phyloP scores from a whole-genome alignment of 306 rosid species.

The Citrullus mucosospermus region DNA sequence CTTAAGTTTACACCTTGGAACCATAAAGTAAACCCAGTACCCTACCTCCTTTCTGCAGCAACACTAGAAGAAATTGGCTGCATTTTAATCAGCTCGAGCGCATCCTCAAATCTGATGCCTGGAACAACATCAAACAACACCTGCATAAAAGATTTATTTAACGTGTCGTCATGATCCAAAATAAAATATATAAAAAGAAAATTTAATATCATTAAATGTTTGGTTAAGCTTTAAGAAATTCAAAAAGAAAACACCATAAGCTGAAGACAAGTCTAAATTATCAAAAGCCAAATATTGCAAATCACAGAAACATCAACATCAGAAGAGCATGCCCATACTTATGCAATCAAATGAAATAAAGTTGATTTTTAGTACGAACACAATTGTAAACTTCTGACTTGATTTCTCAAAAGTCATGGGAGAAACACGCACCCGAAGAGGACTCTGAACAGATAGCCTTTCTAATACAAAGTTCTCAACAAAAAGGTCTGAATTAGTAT shows the following conservation, averaged over 20 bases:
- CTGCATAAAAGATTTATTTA: constrained; percentile 43
- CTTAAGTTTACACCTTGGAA: neutral
- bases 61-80: constrained; percentile 73
- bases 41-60: constrained; percentile 70
- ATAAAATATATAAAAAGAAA: neutral
- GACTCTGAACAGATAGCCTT: constrained; percentile 91
- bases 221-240: neutral
- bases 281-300: neutral
- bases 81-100: constrained; percentile 73
- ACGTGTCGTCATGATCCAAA: neutral
- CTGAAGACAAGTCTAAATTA: neutral
- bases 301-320: neutral
- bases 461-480: constrained; percentile 93
- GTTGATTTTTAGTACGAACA: neutral
- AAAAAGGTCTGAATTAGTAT: constrained; percentile 51
- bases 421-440: constrained; percentile 66
- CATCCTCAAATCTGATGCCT: constrained; percentile 79
- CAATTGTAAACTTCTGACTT: neutral
- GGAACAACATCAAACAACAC: constrained; percentile 98
- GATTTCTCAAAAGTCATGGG: neutral
- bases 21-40: constrained; percentile 11
- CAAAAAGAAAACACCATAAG: neutral
- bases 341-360: neutral
- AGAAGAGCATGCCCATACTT: neutral
- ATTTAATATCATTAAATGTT: neutral